Evolutionary conservation across 495 filamentous ascomycete species (phyloP).

Genomic region (Penicillium bovifimosum): DNA sequence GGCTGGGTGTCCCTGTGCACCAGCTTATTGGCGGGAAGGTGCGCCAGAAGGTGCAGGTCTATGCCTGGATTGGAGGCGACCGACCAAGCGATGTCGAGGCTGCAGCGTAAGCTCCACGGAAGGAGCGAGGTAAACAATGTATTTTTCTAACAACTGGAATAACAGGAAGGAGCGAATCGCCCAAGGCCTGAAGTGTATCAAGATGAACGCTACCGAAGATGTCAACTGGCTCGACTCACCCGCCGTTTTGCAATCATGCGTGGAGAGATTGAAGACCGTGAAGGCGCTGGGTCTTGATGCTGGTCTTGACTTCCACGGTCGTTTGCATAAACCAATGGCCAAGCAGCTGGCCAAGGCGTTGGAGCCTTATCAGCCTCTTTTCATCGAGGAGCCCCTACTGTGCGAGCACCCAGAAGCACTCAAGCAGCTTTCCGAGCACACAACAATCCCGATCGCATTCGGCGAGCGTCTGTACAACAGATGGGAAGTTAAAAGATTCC

Average conservation of each 20-base stretch:
- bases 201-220: constrained; percentile 83
- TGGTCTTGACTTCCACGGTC: constrained; percentile 74
- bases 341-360: constrained; percentile 71
- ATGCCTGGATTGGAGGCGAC: constrained; percentile 85
- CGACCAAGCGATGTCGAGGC: constrained; percentile 63
- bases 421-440: constrained; percentile 58
- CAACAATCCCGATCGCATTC: constrained; percentile 65
- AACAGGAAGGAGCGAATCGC: constrained; percentile 52
- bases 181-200: constrained; percentile 70
- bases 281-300: constrained; percentile 68
- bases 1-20: constrained; percentile 63
- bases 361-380: constrained; percentile 66
- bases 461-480: constrained; percentile 70
- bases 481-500: constrained; percentile 72
- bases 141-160: not conserved
- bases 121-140: not conserved
- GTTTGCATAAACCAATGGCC: constrained; percentile 76
- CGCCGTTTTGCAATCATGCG: constrained; percentile 52
- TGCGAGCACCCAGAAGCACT: constrained; percentile 67
- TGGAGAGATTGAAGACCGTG: constrained; percentile 65
- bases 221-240: constrained; percentile 79
- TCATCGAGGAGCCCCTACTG: constrained; percentile 75
- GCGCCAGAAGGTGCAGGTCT: constrained; percentile 66
- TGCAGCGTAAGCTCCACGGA: constrained; percentile 39
- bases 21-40: constrained; percentile 74